A percentile compares a stretch with the other conserved stretches of the same genome.
Evolutionary conservation across 208 protist species (phyloP).

Genomic region (Trypanosoma boissoni): DNA sequence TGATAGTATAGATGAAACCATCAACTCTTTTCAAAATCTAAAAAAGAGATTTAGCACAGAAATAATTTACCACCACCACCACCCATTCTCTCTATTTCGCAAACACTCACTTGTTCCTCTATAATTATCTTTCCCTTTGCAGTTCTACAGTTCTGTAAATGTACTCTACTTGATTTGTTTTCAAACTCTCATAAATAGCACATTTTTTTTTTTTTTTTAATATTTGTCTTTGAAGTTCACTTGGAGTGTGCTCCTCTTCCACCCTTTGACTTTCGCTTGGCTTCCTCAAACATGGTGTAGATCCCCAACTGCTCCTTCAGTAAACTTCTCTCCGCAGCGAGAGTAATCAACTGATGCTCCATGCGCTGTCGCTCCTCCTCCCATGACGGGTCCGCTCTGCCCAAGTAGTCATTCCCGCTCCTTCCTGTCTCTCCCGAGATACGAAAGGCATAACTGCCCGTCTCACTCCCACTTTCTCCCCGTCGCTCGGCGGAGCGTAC

Average conservation of each 20-base stretch:
- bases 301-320: conserved; percentile 24
- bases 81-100: too few species aligned
- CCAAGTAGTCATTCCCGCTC: not conserved
- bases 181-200: too few species aligned
- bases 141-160: too few species aligned
- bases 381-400: not conserved
- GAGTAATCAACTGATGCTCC: conserved; percentile 11
- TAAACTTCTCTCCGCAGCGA: conserved; percentile 13
- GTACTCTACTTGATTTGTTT: too few species aligned
- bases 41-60: too few species aligned
- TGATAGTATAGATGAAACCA: not conserved
- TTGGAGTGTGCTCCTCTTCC: not conserved
- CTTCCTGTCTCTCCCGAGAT: not conserved
- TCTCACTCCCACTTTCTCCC: not conserved
- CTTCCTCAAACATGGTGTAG: conserved; percentile 7
- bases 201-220: conserved; percentile 2
- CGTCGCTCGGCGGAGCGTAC: too few species aligned
- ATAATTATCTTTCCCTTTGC: too few species aligned
- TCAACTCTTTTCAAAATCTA: too few species aligned
- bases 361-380: conserved; percentile 6
- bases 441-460: not conserved
- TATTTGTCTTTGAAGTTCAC: too few species aligned
- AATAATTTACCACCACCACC: too few species aligned
- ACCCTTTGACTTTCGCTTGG: not conserved
- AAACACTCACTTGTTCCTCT: too few species aligned